These are phyloP conservation scores for Halteria grandinella DNA, from an alignment of 73 alveolate genomes.

Conservation along the genomic window DNA sequence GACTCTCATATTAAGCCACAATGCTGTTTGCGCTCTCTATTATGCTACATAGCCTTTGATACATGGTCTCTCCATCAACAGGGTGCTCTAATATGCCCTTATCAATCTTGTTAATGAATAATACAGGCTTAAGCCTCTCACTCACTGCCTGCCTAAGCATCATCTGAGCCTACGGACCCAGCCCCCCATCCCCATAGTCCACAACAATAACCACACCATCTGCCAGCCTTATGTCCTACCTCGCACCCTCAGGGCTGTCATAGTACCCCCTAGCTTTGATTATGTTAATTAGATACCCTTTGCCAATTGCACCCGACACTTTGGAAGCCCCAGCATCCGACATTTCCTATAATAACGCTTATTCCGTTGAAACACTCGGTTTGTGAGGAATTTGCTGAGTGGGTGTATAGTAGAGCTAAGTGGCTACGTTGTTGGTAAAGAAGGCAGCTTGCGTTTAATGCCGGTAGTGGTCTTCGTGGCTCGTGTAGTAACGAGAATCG, in stretches of 20 bases:
- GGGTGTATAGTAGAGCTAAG: slow-evolving; percentile 68
- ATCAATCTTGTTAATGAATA: slow-evolving; percentile 95
- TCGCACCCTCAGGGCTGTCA: slow-evolving; percentile 95
- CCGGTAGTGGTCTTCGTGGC: slow-evolving; percentile 77
- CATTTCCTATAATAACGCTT: too few relatives aligned
- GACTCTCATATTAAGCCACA: slow-evolving; percentile 78
- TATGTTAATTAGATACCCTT: slow-evolving; percentile 76
- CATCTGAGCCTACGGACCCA: slow-evolving; percentile 94
- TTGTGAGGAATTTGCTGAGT: not conserved
- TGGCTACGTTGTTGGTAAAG: slow-evolving; percentile 90
- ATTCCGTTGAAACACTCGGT: not conserved
- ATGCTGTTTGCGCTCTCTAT: slow-evolving; percentile 83
- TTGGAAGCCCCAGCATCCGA: too few relatives aligned
- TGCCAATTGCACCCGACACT: slow-evolving; percentile 44
- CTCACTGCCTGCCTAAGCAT: slow-evolving; percentile 93
- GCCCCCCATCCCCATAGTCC: slow-evolving; percentile 94
- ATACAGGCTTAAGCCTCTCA: slow-evolving; percentile 91
- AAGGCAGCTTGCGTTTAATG: slow-evolving; percentile 91
- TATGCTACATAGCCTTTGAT: slow-evolving; percentile 71
- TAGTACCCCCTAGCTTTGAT: slow-evolving; percentile 98
- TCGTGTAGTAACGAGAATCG: slow-evolving; percentile 78
- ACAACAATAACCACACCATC: slow-evolving; percentile 98
- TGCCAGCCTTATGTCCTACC: slow-evolving; percentile 94
- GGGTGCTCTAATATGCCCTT: slow-evolving; percentile 83
- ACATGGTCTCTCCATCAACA: slow-evolving; percentile 89